Evolutionary conservation across 2,329 filamentous ascomycete species (phyloP), one percentile per base, ranked within the genome.

Genomic region (Diaporthe sp.): DNA sequence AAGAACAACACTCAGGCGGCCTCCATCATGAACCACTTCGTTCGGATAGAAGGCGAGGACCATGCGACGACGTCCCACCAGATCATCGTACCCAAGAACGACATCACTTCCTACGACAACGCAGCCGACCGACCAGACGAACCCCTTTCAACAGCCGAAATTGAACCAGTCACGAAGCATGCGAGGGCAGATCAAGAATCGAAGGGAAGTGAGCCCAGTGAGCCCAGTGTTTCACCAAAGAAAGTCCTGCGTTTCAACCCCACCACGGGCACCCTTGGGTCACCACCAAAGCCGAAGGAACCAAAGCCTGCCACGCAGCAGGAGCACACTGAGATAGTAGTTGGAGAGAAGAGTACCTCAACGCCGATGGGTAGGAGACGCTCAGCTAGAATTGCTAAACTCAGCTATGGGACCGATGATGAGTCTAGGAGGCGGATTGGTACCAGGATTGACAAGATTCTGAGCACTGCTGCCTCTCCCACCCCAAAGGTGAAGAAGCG

Each of bases 241-340:
- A 91, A 88, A 76, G 77, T 92, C 0, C 80, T 92, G 27, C 87
- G 84, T 75, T 86, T 92, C 77, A 92, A 92, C 75, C 85, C 86
- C 1, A 89, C 87, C 75, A 92, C 90, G 1, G 90, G 91, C 7
- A 92, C 90, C 2, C 87, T 92, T 66, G 90, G 90, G 5, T 90
- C 90, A 6, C 90, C 91, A 0, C 91, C 91, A 0, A 89, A 86
- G 63, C 84, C 86, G 4, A 93, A 91, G 77, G 78, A 80, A 1
- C 63, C 75, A 27, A 76, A 74, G n/a, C 1, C 76, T 15, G 25
- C 15, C 22, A 47, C 25, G 19, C 59, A 70, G 75, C 71, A 78
- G 68, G 69, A 77, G 76, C 72, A 76, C 22, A 50, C 25, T 37
- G 42, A 79, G 35, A 66, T 13, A 12, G 32, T 53, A 30, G 77